Conservation (phyloP, 495 filamentous ascomycete species). For the Talaromyces borbonicus region DNA sequence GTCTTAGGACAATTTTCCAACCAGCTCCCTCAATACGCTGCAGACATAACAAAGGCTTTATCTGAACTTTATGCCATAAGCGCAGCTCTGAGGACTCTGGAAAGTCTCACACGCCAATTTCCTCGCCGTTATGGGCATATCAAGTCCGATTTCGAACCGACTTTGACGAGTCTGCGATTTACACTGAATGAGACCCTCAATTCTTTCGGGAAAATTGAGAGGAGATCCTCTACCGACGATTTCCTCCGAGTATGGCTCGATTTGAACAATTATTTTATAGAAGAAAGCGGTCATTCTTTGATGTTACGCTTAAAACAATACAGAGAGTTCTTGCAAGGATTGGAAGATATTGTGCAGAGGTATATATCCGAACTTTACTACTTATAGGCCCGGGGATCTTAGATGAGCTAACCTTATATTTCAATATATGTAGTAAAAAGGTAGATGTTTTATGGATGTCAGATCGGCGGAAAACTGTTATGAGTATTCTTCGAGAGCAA, state of each 20-base stretch:
- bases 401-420: conserved; percentile 1
- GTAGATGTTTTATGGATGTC: conserved; percentile 21
- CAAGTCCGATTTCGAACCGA: conserved; percentile 33
- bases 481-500: conserved; percentile 27
- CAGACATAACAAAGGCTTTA: conserved; percentile 46
- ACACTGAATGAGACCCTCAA: conserved; percentile 44
- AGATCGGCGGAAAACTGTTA: conserved; percentile 25
- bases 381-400: background rate
- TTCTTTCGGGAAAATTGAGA: conserved; percentile 39
- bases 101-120: conserved; percentile 24
- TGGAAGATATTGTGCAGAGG: conserved; percentile 38
- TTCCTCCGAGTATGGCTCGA: conserved; percentile 45
- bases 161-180: conserved; percentile 37
- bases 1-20: conserved; percentile 42
- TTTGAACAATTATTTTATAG: conserved; percentile 37
- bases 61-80: conserved; percentile 46
- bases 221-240: conserved; percentile 23
- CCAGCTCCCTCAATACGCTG: conserved; percentile 40
- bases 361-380: conserved; percentile 17
- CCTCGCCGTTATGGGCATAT: conserved; percentile 25
- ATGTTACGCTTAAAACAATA: conserved; percentile 44
- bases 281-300: conserved; percentile 40
- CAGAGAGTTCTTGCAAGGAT: conserved; percentile 37
- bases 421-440: conserved; percentile 21
- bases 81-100: conserved; percentile 36